Base-by-base conservation (phyloP, 768 basidiomycete species). In the Pisolithus microcarpus region DNA sequence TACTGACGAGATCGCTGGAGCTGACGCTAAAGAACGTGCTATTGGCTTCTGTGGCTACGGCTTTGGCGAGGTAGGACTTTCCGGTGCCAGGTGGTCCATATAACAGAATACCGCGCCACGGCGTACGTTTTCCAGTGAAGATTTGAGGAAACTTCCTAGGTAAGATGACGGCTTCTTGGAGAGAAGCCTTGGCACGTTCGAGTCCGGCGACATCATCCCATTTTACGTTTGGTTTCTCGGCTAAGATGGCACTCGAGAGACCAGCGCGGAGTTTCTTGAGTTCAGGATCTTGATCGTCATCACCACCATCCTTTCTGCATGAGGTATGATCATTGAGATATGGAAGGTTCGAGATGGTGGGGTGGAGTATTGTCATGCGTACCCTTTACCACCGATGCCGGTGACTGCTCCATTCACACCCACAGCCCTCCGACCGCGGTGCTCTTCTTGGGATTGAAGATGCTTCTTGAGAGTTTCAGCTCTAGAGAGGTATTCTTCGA, bases 151-250 rank as follows among this genome's bases (percentile, higher is more conserved):
- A 98, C 68, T 98, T 98, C 78, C 97, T 97, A 4, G 96, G 96
- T n/a, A 99, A 76, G 64, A 98, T 96, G 65, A 98, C 96, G 36
- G 96, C 95, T 67, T 98, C 96, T 65, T 98, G 97, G 62, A 99
- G 71, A 5, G 95, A 81, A 38, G 94, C 93, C 69, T 98, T 99
- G 40, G 95, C 96, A 24, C 80, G 83, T 62, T 95, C 93, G 9
- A 99, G 77, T 44, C 96, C 96, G 15, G 96, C 96, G 44, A 99
- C 95, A 66, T 99, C 96, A 61, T 97, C 93, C 96, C 96, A 99
- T 60, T 85, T 85, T 38, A 98, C 86, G 66, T 99, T 91, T 7
- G 96, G 96, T 58, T 84, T 95, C 69, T 98, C 96, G 0, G 85
- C 77, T 5, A 99, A 64, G 59, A 99, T 97, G 16, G 94, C 92